Base-by-base conservation (phyloP, 2,329 filamentous ascomycete species). In the Paraphaeosphaeria sporulosa region DNA sequence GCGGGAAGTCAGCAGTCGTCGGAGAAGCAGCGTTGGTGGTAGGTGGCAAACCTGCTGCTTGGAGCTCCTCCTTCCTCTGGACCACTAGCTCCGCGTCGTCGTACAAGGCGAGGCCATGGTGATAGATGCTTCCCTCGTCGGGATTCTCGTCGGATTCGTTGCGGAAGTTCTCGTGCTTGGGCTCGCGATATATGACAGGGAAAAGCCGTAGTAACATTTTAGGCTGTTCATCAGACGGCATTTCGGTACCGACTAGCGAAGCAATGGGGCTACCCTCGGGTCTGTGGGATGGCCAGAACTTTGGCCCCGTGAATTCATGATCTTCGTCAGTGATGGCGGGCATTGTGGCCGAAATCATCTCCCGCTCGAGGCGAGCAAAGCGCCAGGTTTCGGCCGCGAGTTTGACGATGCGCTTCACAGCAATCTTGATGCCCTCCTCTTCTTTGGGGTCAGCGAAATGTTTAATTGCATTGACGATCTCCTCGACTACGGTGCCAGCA, bases 361-460 rank as follows among this genome's bases (percentile, higher is more conserved):
- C 84, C 19, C 84, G 80, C 69, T 87, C 85, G 34, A 87, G 81
- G 10, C 85, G 81, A 5, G 84, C 85, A 67, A 85, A 84, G 21
- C 85, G 78, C 85, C 85, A 87, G 8, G 84, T 86, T 70, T 87
- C 84, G 1, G 85, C 84, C 2, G 85, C 85, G 21, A 85, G 77
- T 67, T 87, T 87, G 51, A 87, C 84, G 47, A 87, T 85, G 58
- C 82, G 80, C 42, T 84, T 80, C 6, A 87, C 82, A 3, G 80
- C 81, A 15, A 79, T 79, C 48, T 82, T 76, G 49, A 87, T 79
- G n/a, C 78, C 74, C 60, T 86, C 83, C 54, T 84, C 78, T 55
- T 82, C 79, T 48, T 77, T 80, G 3, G 82, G 80, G 55, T 85
- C 82, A 2, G 83, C 81, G 55, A 86, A 85, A 57, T 84, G 81